Percentiles rank a stretch among this genome's conserved stretches.
phyloP scores from a whole-genome alignment of 148 eudicot genomes.

The Rhododendron griersonianum region DNA sequence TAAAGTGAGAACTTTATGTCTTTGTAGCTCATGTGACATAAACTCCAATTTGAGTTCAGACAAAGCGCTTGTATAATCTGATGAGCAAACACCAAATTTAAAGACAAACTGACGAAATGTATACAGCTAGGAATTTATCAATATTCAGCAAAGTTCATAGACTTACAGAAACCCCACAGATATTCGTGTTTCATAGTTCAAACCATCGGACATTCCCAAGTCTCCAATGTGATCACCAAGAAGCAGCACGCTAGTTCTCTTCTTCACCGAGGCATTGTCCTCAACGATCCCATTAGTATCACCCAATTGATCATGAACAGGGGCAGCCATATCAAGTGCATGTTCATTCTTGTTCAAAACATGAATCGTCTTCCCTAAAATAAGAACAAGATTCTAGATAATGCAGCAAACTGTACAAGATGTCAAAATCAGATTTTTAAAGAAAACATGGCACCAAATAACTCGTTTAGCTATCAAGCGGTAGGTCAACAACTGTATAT shows the following conservation, averaged over 20 bases:
- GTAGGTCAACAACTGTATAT: background rate
- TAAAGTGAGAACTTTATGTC: background rate
- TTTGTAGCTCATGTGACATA: background rate
- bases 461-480: background rate
- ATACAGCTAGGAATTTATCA: background rate
- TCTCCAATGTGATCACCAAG: slow-evolving; percentile 96
- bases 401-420: background rate
- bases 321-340: slow-evolving; percentile 94
- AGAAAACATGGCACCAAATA: background rate
- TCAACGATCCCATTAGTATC: slow-evolving; percentile 37
- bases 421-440: background rate
- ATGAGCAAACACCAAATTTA: background rate
- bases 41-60: background rate
- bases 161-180: slow-evolving; percentile 92
- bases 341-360: slow-evolving; percentile 91
- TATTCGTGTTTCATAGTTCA: slow-evolving; percentile 71
- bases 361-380: slow-evolving; percentile 89
- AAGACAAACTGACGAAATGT: background rate
- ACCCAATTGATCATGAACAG: slow-evolving; percentile 60
- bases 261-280: slow-evolving; percentile 51
- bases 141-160: slow-evolving; percentile 5
- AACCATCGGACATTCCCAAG: slow-evolving; percentile 94
- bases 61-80: background rate
- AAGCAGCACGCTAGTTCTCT: slow-evolving; percentile 82
- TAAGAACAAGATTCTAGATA: slow-evolving; percentile 8